phyloP scores from a whole-genome alignment of 179 eudicot genomes.

The Camellia oleifera region DNA sequence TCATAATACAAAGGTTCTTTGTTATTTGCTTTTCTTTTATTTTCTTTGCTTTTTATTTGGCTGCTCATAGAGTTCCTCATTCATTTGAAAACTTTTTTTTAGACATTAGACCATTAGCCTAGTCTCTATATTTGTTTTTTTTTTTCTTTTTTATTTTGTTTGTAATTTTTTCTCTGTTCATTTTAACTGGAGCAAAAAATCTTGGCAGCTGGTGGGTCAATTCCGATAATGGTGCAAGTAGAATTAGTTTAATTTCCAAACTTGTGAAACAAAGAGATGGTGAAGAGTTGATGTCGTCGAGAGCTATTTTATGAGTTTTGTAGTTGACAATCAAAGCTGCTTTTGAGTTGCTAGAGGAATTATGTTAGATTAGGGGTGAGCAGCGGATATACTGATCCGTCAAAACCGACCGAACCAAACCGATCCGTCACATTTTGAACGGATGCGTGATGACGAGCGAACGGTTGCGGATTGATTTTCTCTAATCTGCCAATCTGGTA shows the following conservation, averaged over 20 bases:
- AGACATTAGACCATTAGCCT: neutral
- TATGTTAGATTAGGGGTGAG: neutral
- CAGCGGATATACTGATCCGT: no score
- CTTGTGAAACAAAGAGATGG: neutral
- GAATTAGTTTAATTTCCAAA: slow-evolving; percentile 11
- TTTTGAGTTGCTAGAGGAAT: neutral
- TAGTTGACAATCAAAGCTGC: slow-evolving; percentile 7
- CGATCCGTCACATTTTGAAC: no score
- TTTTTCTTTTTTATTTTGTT: no score
- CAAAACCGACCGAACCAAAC: no score
- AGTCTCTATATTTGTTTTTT: neutral
- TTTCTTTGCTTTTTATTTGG: neutral
- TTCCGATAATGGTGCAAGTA: slow-evolving; percentile 6
- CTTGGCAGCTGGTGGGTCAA: slow-evolving; percentile 50
- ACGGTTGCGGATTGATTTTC: no score
- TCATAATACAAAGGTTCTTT: no score
- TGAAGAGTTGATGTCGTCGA: neutral
- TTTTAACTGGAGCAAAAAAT: slow-evolving; percentile 52
- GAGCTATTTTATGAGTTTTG: neutral
- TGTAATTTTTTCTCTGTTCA: neutral
- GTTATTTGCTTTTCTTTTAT: neutral
- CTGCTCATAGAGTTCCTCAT: neutral
- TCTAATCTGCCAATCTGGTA: no score
- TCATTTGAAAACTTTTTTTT: neutral
- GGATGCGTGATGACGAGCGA: no score